phyloP scores from a whole-genome alignment of 805 yeast genomes.

The Saccharomycopsis oosterbeekiorum region DNA sequence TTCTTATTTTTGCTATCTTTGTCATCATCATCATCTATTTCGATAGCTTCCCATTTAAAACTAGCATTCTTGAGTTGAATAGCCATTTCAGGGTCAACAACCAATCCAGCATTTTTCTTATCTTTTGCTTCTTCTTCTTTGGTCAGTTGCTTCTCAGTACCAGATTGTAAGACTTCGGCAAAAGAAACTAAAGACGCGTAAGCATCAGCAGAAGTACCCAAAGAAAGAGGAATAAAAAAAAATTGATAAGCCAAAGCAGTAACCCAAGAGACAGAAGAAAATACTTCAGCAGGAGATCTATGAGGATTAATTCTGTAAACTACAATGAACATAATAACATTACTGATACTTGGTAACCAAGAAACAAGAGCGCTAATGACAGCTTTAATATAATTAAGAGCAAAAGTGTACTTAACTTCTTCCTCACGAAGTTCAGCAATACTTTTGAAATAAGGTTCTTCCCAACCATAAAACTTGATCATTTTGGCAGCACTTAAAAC shows the following conservation, averaged over 20 bases:
- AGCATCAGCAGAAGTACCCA: constrained; percentile 62
- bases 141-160: constrained; percentile 30
- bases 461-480: constrained; percentile 84
- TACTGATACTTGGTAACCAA: constrained; percentile 42
- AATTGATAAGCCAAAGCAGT: constrained; percentile 51
- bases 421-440: constrained; percentile 42
- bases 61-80: constrained; percentile 41
- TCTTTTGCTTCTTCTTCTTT: constrained; percentile 22
- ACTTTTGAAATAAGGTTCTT: constrained; percentile 52
- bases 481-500: constrained; percentile 51
- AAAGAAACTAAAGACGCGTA: constrained; percentile 51
- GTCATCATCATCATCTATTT: constrained; percentile 19
- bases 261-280: constrained; percentile 63
- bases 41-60: constrained; percentile 52
- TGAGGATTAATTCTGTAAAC: constrained; percentile 30
- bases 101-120: constrained; percentile 12
- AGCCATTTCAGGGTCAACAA: constrained; percentile 27
- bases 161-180: constrained; percentile 41
- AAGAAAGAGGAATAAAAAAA: constrained; percentile 60
- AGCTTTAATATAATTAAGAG: constrained; percentile 54
- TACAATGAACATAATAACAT: constrained; percentile 43
- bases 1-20: constrained; percentile 19
- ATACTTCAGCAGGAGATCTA: constrained; percentile 49
- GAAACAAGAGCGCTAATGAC: constrained; percentile 39
- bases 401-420: constrained; percentile 50